phyloP scores from a whole-genome alignment of 306 rosid genomes.

The Alnus glutinosa region DNA sequence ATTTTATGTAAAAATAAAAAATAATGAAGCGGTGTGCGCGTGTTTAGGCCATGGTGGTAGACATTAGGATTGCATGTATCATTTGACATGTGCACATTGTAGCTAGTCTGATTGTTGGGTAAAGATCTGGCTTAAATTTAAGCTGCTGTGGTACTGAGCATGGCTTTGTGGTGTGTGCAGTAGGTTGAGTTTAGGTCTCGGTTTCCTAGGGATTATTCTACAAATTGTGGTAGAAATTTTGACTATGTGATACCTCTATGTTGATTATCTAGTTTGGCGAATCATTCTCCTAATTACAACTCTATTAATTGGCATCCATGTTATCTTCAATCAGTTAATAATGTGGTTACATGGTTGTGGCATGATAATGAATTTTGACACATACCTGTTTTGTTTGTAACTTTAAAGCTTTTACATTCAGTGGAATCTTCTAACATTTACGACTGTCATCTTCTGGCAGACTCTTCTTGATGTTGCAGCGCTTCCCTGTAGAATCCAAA shows the following conservation, averaged over 20 bases:
- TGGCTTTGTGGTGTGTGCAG: no score
- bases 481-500: conserved; percentile 98
- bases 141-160: no score
- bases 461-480: conserved; percentile 95
- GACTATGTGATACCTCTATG: not conserved
- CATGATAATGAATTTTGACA: not conserved
- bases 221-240: not conserved
- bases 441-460: conserved; percentile 47
- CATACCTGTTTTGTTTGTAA: not conserved
- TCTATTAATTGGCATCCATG: not conserved
- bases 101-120: no score
- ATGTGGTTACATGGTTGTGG: not conserved
- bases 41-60: no score
- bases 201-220: not conserved
- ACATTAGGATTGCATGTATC: no score
- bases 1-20: no score
- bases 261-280: not conserved
- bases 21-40: no score
- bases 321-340: not conserved
- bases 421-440: conserved; percentile 3
- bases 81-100: no score
- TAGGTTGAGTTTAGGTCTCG: not conserved
- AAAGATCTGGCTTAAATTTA: no score
- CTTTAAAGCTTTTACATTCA: conserved; percentile 4
- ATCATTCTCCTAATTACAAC: not conserved